A percentile compares a stretch with the other conserved stretches of the same genome.
These are phyloP conservation scores for Cercophora newfieldiana DNA, from an alignment of 495 filamentous ascomycete species.

Conservation along the genomic window DNA sequence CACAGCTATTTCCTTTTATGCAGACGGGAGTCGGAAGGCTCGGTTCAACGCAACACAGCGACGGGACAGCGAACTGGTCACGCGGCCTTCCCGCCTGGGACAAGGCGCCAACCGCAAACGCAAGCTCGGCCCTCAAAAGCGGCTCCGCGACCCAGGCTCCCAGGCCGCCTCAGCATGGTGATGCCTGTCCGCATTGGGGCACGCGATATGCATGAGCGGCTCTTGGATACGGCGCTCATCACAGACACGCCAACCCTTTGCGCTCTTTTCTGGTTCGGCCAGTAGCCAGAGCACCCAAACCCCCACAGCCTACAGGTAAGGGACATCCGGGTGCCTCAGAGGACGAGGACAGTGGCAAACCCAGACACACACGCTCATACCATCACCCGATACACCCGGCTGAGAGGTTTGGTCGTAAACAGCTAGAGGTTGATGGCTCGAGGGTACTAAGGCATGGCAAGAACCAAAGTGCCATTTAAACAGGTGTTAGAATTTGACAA, in stretches of 20 bases:
- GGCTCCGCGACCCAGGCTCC: not conserved
- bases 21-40: not conserved
- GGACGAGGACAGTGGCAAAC: not conserved
- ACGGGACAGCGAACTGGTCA: not conserved
- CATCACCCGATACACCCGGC: too few species aligned
- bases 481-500: too few species aligned
- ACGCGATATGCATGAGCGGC: not conserved
- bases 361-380: too few species aligned
- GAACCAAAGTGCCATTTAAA: too few species aligned
- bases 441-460: too few species aligned
- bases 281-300: not conserved
- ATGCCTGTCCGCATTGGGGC: not conserved
- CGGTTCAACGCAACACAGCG: not conserved
- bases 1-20: not conserved
- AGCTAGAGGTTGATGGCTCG: too few species aligned
- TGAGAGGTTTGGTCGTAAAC: too few species aligned
- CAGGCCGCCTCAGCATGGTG: not conserved
- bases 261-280: not conserved
- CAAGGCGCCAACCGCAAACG: not conserved
- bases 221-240: not conserved
- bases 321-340: too few species aligned
- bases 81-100: not conserved
- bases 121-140: conserved; percentile 6
- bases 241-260: not conserved
- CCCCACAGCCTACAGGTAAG: too few species aligned